A percentile compares a stretch with the other conserved stretches of the same genome.
phyloP scores from a whole-genome alignment of 2,329 filamentous ascomycete species.

The Trichoderma brevicompactum region DNA sequence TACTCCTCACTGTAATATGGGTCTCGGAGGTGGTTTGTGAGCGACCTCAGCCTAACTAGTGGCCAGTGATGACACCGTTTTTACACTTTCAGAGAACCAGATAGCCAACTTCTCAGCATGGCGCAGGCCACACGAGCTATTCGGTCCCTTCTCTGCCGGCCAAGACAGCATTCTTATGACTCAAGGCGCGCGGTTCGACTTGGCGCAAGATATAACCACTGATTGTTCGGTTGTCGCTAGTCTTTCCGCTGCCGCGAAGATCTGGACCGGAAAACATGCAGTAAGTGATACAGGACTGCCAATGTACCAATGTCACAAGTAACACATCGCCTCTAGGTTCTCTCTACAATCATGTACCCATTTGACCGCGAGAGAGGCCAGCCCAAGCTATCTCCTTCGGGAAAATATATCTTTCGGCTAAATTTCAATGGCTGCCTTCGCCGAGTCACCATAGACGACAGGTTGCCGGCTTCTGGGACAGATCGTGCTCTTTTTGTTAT shows the following conservation, averaged over 20 bases:
- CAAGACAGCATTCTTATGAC: conserved; percentile 55
- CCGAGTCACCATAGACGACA: conserved; percentile 85
- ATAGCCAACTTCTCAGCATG: conserved; percentile 78
- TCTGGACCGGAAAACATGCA: conserved; percentile 69
- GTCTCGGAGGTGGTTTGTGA: neutral
- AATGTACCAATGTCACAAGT: neutral
- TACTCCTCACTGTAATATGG: neutral
- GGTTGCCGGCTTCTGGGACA: conserved; percentile 77
- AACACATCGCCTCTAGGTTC: conserved; percentile 54
- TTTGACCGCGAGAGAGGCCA: conserved; percentile 62
- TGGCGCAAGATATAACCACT: conserved; percentile 93
- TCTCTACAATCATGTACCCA: conserved; percentile 75
- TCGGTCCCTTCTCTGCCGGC: conserved; percentile 38
- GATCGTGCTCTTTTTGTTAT: conserved; percentile 82
- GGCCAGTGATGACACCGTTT: conserved; percentile 67
- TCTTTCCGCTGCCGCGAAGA: conserved; percentile 77
- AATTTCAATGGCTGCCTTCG: conserved; percentile 95
- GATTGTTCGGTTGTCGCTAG: conserved; percentile 98
- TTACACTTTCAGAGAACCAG: conserved; percentile 77
- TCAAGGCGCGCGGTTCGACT: conserved; percentile 66
- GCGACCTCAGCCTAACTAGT: neutral
- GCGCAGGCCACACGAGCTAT: conserved; percentile 74
- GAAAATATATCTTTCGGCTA: conserved; percentile 89
- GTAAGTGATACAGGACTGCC: conserved; percentile 49
- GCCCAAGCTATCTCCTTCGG: conserved; percentile 72